Evolutionary conservation across 768 basidiomycete species (phyloP), one percentile per base, ranked within the genome.

Genomic region (Naganishia randhawae): DNA sequence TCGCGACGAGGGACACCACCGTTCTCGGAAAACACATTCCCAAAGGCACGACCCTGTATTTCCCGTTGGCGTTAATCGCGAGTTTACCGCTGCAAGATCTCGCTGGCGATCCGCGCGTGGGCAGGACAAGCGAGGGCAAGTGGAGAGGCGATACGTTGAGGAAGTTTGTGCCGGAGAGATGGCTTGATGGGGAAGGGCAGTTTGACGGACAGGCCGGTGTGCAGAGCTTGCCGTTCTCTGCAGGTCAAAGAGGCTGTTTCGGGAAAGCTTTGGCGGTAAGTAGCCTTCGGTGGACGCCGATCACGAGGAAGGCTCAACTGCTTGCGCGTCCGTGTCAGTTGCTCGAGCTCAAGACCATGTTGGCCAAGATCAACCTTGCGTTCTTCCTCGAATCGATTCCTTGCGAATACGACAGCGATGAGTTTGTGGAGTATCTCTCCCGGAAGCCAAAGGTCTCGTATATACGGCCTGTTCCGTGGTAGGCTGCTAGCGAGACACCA

Each of bases 181-280:
- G 77, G 77, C 45, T 76, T 22, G 22, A 67, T 11, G 42, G 17
- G 7, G 53, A 69, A 5, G 68, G 68, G 16, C 32, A 53, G 35
- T 76, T 76, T 50, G 73, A 77, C 50, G 19, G 61, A 25, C 65
- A 69, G 57, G 69, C 73, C 19, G 75, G 77, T 17, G 27, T 61
- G 57, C 75, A 76, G 0, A 72, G 69, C 63, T 17, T 75, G 29
- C 77, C 77, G 4, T 78, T 77, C 69, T 71, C 72, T 7, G 19
- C 67, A 1, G 77, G 77, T 42, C 75, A 74, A 54, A 50, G 77
- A 27, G 73, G 71, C 6, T 78, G 77, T 65, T 78, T 76, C 52
- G 77, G 77, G 1, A 75, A 72, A 37, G 72, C 72, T 32, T 67
- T 76, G 19, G 77, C 77, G 2, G 75, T 78, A 50, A 71, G 75